Base-by-base conservation (phyloP, 2,329 filamentous ascomycete species). In the Sarocladiaceae sp. region DNA sequence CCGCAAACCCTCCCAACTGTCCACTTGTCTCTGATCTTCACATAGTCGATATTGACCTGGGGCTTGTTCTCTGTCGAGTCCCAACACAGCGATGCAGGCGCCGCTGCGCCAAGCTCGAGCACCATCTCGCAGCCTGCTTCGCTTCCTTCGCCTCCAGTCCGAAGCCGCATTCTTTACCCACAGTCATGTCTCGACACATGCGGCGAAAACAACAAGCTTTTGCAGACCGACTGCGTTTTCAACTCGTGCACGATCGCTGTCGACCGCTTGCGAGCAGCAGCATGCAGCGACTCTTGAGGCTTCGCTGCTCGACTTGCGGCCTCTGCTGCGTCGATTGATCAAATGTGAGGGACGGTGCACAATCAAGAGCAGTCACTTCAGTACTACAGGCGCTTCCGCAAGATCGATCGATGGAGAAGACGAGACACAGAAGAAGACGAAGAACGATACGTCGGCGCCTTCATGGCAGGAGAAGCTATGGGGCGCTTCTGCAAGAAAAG, bases 81-180 rank as follows among this genome's bases (percentile, higher is more conserved):
- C 26, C 26, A 29, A 9, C 26, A 29, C 26, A 29, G 26, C 26
- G 26, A 29, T 29, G 9, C 7, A 29, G 13, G 26, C 13, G 9
- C 13, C 26, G 26, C 7, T 13, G 26, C 26, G 13, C 26, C 26
- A 9, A 7, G 26, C 13, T 13, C 63, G 58, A 18, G 37, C 37
- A 19, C 37, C 37, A 3, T 46, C 49, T 43, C 64, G 63, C 51
- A 68, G 62, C 47, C 75, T 91, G 16, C 70, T 93, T 50, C 81
- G 80, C 53, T 91, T 87, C 61, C 72, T 93, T 50, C 81, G 80
- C 52, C 77, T 72, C 44, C 86, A 90, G 61, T 80, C 84, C 51
- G 75, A 85, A 53, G 69, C 70, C 45, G 58, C 76, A 50, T 74
- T 78, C 54, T 72, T 75, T 60, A 67, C 58, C 45, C 58, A 66